Evolutionary conservation across 2,329 filamentous ascomycete species (phyloP).

Genomic region (Cyphellophora europaea): DNA sequence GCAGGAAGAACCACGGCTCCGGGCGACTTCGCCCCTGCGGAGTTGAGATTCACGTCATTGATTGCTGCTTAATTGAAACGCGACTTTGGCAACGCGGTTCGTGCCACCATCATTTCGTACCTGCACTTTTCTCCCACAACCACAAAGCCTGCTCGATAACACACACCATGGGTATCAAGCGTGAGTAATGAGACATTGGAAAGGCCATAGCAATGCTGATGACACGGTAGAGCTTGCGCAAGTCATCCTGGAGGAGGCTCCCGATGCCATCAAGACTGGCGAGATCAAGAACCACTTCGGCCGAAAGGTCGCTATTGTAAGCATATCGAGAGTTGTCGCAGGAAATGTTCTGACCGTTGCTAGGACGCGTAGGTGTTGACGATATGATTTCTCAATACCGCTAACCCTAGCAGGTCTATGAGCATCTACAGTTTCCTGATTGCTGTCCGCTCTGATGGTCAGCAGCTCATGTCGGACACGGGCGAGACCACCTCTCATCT

Average conservation of each 20-base stretch:
- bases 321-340: constrained; percentile 32
- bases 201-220: constrained; percentile 5
- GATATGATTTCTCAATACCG: constrained; percentile 10
- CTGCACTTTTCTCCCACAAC: not conserved
- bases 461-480: constrained; percentile 89
- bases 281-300: constrained; percentile 99
- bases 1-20: too few species aligned
- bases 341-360: constrained; percentile 30
- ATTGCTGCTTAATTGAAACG: too few species aligned
- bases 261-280: constrained; percentile 89
- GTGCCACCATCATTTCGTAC: not conserved
- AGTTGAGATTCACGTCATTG: too few species aligned
- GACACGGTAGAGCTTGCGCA: constrained; percentile 54
- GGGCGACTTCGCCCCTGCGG: too few species aligned
- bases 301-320: constrained; percentile 91
- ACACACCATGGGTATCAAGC: constrained; percentile 44
- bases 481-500: constrained; percentile 96
- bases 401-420: constrained; percentile 61
- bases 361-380: constrained; percentile 35
- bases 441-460: constrained; percentile 89
- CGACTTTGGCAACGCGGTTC: not conserved
- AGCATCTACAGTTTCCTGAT: constrained; percentile 98
- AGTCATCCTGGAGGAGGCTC: constrained; percentile 84
- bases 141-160: too few species aligned
- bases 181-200: constrained; percentile 24